Evolutionary conservation across 441 rosid species (phyloP), one percentile per base, ranked within the genome.

Genomic region (Adansonia madagascariensis): DNA sequence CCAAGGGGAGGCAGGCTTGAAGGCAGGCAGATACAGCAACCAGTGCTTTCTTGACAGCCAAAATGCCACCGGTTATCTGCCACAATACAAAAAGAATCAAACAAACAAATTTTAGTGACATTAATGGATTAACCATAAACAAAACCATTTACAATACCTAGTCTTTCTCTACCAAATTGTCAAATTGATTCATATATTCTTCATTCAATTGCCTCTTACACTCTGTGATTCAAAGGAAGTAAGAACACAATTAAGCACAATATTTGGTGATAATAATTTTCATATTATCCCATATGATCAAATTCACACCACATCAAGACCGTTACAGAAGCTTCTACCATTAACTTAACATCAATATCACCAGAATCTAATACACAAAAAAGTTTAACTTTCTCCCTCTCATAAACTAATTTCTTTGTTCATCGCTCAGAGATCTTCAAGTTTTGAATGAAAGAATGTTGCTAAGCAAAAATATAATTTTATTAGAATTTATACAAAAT

Each of bases 1-100:
- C 75, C 17, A 44, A 0, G 1, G 88, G 85, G 17, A 86, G 85
- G 63, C 61, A 80, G 50, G 67, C 74, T 69, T 85, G 89, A 74
- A 91, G 88, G 69, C 77, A 77, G 10, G 60, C 63, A 11, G 92
- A 86, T 65, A 91, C 89, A 53, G 81, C 84, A 59, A 89, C 75
- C 10, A 90, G 43, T n/a, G 92, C 96, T 78, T 88, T 91, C 88
- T 89, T 90, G 65, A 88, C 92, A 60, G 91, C 86, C 77, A 89
- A 82, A 5, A 74, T 77, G 20, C 73, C 68, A 18, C 92, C 92
- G 2, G 90, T 84, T 74, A 91, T 86, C 92, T 91, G 84, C 67
- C 74, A 68, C 24, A 31, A 70, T n/a, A 75, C 73, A 22, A 22
- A 82, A 56, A 35, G 22, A 72, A 68, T 7, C 4, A n/a, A 41